Conservation (phyloP, 106 monocot genomes). For the Chionographis japonica region DNA sequence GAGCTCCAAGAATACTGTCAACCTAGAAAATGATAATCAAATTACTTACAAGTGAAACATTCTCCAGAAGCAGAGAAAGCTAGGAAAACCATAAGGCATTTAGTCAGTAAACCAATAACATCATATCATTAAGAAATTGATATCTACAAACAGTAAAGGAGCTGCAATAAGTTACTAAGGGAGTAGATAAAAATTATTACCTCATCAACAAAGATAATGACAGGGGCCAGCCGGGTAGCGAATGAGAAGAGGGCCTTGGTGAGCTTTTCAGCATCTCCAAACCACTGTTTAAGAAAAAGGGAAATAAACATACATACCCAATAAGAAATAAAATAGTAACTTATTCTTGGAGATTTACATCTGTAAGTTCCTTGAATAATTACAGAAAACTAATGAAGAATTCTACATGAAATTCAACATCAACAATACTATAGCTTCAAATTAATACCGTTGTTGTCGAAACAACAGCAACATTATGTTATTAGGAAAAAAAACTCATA, state of each 20-base stretch:
- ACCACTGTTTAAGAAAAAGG: slow-evolving; percentile 62
- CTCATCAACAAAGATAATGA: slow-evolving; percentile 99
- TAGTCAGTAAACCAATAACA: not conserved
- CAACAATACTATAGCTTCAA: too few relatives aligned
- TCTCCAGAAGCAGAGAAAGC: not conserved
- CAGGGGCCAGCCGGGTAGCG: slow-evolving; percentile 80
- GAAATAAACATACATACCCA: slow-evolving; percentile 1
- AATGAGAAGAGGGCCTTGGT: slow-evolving; percentile 98
- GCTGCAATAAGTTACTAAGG: too few relatives aligned
- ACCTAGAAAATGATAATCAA: slow-evolving; percentile 35
- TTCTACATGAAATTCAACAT: too few relatives aligned
- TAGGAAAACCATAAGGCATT: not conserved
- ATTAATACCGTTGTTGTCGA: too few relatives aligned
- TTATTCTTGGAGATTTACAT: too few relatives aligned
- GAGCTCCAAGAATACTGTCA: slow-evolving; percentile 90
- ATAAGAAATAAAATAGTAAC: too few relatives aligned
- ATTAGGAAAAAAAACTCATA: too few relatives aligned
- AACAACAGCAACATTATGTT: too few relatives aligned
- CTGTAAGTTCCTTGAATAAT: too few relatives aligned
- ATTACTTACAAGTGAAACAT: not conserved
- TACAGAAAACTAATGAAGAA: too few relatives aligned
- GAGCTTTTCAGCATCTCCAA: slow-evolving; percentile 99
- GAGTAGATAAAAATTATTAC: slow-evolving; percentile 19
- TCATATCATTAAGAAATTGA: too few relatives aligned
- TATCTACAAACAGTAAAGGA: not conserved